A percentile compares a stretch with the other conserved stretches of the same genome.
These are phyloP conservation scores for Pichia eremophila DNA, from an alignment of 805 yeast genomes.

Conservation along the genomic window DNA sequence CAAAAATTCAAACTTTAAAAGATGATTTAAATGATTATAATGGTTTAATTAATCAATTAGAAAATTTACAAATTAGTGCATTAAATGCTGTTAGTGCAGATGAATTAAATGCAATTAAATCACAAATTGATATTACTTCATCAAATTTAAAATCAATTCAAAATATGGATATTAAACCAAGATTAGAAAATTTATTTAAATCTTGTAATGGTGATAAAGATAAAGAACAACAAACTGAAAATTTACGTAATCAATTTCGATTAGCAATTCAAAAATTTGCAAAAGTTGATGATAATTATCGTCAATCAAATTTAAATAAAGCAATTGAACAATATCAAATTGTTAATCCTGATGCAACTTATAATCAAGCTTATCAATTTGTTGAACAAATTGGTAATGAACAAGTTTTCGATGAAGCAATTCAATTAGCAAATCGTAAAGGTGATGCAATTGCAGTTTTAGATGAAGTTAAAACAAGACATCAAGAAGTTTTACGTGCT, in stretches of 20 bases:
- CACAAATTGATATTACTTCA: constrained; percentile 67
- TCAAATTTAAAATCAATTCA: constrained; percentile 76
- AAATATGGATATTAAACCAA: constrained; percentile 51
- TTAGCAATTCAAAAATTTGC: constrained; percentile 80
- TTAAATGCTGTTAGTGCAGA: constrained; percentile 66
- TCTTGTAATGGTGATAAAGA: constrained; percentile 64
- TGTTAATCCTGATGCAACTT: constrained; percentile 78
- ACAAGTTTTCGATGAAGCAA: constrained; percentile 91
- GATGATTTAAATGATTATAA: constrained; percentile 62
- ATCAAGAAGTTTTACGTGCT: constrained; percentile 86
- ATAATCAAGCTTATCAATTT: constrained; percentile 75
- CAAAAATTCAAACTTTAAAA: constrained; percentile 59
- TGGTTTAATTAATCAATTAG: constrained; percentile 58
- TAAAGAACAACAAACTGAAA: constrained; percentile 85
- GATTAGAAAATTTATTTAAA: constrained; percentile 70
- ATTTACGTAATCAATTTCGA: constrained; percentile 76
- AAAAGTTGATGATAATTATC: constrained; percentile 75
- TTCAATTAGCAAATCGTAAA: constrained; percentile 75
- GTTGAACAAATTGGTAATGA: constrained; percentile 77
- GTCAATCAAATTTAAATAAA: constrained; percentile 74
- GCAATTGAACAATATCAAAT: constrained; percentile 91
- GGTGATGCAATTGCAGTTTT: constrained; percentile 94
- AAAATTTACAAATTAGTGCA: constrained; percentile 59
- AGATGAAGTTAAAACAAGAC: constrained; percentile 93
- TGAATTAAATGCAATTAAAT: constrained; percentile 57